Evolutionary conservation across 169 alveolate species (phyloP).

Genomic region (Plasmodium billcollinsi): DNA sequence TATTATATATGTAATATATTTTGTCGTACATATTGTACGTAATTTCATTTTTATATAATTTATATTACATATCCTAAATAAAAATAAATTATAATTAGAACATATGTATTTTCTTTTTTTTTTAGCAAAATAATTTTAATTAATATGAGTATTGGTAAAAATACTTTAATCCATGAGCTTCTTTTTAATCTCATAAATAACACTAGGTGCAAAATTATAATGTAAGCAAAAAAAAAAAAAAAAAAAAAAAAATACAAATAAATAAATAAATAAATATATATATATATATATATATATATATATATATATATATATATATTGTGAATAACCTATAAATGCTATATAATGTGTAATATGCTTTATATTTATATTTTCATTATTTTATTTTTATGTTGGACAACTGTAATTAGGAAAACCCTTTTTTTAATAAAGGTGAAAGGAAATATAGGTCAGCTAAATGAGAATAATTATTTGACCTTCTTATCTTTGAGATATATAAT

Average conservation of each 20-base stretch:
- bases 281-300: background rate
- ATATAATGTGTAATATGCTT: background rate
- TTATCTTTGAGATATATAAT: constrained; percentile 47
- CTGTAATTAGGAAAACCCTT: constrained; percentile 34
- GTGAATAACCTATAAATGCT: background rate
- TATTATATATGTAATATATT: background rate
- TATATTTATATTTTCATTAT: constrained; percentile 1
- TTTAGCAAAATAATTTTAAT: constrained; percentile 60
- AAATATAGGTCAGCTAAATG: constrained; percentile 19
- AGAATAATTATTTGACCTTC: constrained; percentile 37
- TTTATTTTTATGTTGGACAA: constrained; percentile 37
- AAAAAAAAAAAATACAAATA: background rate
- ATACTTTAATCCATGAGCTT: constrained; percentile 17
- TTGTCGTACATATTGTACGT: background rate
- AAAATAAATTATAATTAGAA: background rate
- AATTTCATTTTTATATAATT: background rate
- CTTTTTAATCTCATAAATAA: constrained; percentile 45
- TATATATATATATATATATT: background rate
- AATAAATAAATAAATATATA: background rate
- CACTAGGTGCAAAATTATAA: constrained; percentile 58
- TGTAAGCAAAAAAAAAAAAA: constrained; percentile 11
- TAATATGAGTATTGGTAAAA: constrained; percentile 31
- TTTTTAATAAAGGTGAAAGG: constrained; percentile 33
- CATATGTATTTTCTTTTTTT: background rate
- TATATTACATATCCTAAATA: background rate